Base-by-base conservation (phyloP, 176 grass and related monocot species). In the Saccharum spontaneum region DNA sequence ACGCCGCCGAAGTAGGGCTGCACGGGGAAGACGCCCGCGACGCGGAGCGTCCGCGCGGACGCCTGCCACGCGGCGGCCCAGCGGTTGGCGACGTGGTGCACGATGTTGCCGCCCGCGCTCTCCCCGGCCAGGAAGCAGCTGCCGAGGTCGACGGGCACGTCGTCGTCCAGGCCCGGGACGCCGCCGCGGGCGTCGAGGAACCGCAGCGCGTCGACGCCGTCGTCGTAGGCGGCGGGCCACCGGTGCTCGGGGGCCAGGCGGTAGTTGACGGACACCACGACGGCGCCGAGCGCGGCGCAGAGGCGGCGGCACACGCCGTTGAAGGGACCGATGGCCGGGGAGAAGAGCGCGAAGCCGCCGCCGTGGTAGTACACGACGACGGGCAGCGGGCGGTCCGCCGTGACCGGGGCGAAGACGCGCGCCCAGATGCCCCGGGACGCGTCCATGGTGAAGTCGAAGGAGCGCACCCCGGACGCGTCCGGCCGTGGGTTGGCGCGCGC, bases 101-200 rank as follows among this genome's bases (percentile, higher is more conserved):
- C 93, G 52, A 98, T 95, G 85, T 98, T 98, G 7, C 95, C 95
- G 1, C 95, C 93, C 0, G 95, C 94, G 79, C 95, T 98, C 83
- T 98, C 95, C 0, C 95, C 93, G 4, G 88, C 91, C 10, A 98
- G 87, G 93, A 98, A 98, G 67, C 84, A 70, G 26, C 40, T 46
- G 40, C 10, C 26, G 40, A 79, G 40, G 77, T 67, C 77, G 24
- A 79, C 61, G 39, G 61, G 59, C 4, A 20, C 60, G 10, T 2
- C 24, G 26, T 4, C 45, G 48, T 4, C 48, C 66, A 68, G 54
- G 1, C 18, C 28, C 6, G 76, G 41, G 26, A 77, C 11, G 4
- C 60, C 59, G 14, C 73, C 68, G 26, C 14, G 18, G 10, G 28
- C 10, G 63, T 76, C 76, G 73, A 92, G 20, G 79, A 74, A 90